phyloP scores from a whole-genome alignment of 2,329 filamentous ascomycete species.

The Sclerotinia spermophila region DNA sequence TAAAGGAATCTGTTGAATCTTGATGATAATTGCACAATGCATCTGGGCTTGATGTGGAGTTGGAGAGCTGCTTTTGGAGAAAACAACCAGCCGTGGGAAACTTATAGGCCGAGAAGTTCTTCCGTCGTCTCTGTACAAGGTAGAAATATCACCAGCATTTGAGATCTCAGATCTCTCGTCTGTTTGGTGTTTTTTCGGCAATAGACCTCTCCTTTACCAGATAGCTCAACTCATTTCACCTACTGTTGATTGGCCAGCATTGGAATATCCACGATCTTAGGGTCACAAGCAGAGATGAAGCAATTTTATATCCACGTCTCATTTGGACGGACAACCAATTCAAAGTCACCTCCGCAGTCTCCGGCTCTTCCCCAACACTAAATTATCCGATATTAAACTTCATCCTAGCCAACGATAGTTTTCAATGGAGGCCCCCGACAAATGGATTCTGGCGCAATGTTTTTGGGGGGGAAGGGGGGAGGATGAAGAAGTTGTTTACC shows the following conservation, averaged over 20 bases:
- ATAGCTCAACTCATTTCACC: neutral
- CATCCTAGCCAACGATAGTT: neutral
- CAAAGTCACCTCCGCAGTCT: neutral
- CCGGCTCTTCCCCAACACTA: neutral
- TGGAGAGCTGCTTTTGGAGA: neutral
- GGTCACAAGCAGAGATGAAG: neutral
- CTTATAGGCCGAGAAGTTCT: neutral
- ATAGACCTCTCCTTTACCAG: neutral
- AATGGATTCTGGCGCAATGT: neutral
- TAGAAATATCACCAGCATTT: neutral
- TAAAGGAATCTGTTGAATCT: neutral
- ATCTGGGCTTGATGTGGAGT: neutral
- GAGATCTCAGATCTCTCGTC: no score
- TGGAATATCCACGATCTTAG: neutral
- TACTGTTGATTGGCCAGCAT: neutral
- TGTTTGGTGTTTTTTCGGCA: neutral
- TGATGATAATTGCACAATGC: neutral
- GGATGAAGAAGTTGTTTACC: neutral
- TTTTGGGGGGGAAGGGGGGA: no score
- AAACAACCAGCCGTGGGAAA: neutral
- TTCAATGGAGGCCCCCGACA: slow-evolving; percentile 14
- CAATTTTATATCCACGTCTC: slow-evolving; percentile 18
- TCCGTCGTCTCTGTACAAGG: neutral
- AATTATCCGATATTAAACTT: neutral
- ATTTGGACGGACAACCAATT: neutral